Base-by-base conservation (phyloP, 106 monocot genomes). In the Phalaenopsis equestris region DNA sequence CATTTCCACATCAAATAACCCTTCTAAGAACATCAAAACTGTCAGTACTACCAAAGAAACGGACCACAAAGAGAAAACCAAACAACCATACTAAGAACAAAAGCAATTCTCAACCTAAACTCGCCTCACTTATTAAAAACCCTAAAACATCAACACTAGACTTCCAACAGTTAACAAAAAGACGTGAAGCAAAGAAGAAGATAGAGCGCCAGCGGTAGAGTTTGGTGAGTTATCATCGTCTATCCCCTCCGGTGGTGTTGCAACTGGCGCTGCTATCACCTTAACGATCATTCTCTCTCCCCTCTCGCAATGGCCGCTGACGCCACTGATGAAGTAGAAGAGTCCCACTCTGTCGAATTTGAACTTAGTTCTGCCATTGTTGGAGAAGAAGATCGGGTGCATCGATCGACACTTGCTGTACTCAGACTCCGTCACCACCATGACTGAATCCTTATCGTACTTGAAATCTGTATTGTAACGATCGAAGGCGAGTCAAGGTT, bases 311-410 rank as follows among this genome's bases (percentile, higher is more conserved):
- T 96, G 96, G 4, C 87, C 93, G 3, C 80, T 11, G 3, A 80
- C 86, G 10, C 96, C 96, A 73, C 96, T 96, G 61, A 96, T 93
- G 96, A 96, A 93, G 87, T 93, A 96, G 86, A 86, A 93, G n/a
- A 80, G 75, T 0, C 91, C 96, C 9, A 87, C 78, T 3, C n/a
- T 82, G 56, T 84, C 75, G 4, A 96, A 81, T 65, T 56, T 55
- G 77, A 79, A 81, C 85, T 75, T 73, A 4, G 91, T 96, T 30
- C 77, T 39, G 6, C 93, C 96, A 77, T 80, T 84, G 91, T 96
- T 93, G 76, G 91, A 91, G 88, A 91, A 96, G 85, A 93, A 89
- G 73, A 80, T 43, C 0, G 96, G 96, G 79, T 88, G 91, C 3
- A 77, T 36, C 6, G 93, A 88, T 21, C 81, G 81, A 87, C 96